phyloP scores from a whole-genome alignment of 768 basidiomycete genomes.

The Boletus rubropictus region DNA sequence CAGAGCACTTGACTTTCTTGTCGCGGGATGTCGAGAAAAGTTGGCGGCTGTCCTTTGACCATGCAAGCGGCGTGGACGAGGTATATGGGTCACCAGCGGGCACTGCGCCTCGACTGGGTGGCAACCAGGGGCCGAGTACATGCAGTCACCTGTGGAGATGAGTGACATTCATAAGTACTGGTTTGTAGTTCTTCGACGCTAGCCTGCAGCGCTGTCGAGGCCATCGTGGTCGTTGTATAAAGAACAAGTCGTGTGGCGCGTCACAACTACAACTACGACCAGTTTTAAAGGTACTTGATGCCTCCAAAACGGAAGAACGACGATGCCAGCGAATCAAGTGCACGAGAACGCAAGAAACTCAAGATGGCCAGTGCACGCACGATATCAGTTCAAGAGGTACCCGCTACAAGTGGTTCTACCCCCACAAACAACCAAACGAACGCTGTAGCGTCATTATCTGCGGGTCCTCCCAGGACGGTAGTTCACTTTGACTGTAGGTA shows the following conservation, averaged over 20 bases:
- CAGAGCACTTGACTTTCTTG: no score
- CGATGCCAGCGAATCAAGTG: conserved; percentile 25
- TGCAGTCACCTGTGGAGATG: conserved; percentile 57
- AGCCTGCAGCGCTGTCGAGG: conserved; percentile 64
- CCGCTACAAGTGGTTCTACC: conserved; percentile 7
- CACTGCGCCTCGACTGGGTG: no score
- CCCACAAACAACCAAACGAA: conserved; percentile 14
- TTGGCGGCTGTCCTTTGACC: no score
- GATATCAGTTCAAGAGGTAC: conserved; percentile 53
- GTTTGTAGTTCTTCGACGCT: conserved; percentile 83
- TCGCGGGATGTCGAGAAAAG: no score
- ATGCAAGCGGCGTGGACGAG: no score
- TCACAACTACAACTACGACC: neutral
- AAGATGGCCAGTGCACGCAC: conserved; percentile 59
- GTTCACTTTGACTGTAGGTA: conserved; percentile 38
- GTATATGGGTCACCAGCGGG: no score
- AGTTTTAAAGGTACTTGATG: conserved; percentile 23
- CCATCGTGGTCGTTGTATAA: conserved; percentile 26
- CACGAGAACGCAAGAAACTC: conserved; percentile 62
- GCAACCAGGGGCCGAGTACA: no score
- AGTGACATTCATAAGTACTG: conserved; percentile 43
- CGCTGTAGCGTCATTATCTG: conserved; percentile 25
- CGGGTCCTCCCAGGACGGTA: conserved; percentile 37
- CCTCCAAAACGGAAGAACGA: conserved; percentile 38
- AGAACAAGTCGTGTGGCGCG: conserved; percentile 3